These are phyloP conservation scores for Myochromella boudieri DNA, from an alignment of 768 basidiomycete genomes.

Conservation along the genomic window DNA sequence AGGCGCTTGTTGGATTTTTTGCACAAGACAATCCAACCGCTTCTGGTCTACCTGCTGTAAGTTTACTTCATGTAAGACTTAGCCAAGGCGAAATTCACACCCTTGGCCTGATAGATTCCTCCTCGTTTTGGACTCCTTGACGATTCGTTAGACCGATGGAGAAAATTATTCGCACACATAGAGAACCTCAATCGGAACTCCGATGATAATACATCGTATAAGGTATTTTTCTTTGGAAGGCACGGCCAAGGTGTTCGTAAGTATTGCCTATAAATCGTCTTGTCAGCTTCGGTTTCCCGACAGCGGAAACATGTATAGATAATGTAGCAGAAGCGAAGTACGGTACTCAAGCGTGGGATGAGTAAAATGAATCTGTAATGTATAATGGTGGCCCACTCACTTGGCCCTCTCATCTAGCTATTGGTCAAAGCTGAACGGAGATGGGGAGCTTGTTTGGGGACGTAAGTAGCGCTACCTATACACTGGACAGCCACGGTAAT, in stretches of 20 bases:
- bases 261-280: slow-evolving; percentile 21
- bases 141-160: slow-evolving; percentile 48
- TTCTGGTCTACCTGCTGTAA: slow-evolving; percentile 6
- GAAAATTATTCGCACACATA: slow-evolving; percentile 38
- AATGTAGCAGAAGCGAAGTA: slow-evolving; percentile 67
- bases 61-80: not conserved
- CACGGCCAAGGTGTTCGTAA: slow-evolving; percentile 77
- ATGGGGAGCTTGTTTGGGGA: slow-evolving; percentile 72
- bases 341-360: slow-evolving; percentile 57
- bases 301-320: slow-evolving; percentile 45
- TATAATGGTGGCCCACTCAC: no score
- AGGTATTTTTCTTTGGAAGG: slow-evolving; percentile 64
- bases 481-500: not conserved
- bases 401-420: slow-evolving; percentile 34
- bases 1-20: no score
- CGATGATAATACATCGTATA: slow-evolving; percentile 43
- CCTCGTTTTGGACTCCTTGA: slow-evolving; percentile 64
- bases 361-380: slow-evolving; percentile 35
- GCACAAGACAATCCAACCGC: slow-evolving; percentile 5
- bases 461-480: slow-evolving; percentile 43
- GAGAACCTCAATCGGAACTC: slow-evolving; percentile 43
- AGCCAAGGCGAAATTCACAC: not conserved
- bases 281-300: not conserved
- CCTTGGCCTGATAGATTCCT: slow-evolving; percentile 41
- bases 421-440: slow-evolving; percentile 64